A percentile compares a stretch with the other conserved stretches of the same genome.
These are phyloP conservation scores for Boletus pseudo-olivaceus DNA, from an alignment of 768 basidiomycete species.

Conservation along the genomic window DNA sequence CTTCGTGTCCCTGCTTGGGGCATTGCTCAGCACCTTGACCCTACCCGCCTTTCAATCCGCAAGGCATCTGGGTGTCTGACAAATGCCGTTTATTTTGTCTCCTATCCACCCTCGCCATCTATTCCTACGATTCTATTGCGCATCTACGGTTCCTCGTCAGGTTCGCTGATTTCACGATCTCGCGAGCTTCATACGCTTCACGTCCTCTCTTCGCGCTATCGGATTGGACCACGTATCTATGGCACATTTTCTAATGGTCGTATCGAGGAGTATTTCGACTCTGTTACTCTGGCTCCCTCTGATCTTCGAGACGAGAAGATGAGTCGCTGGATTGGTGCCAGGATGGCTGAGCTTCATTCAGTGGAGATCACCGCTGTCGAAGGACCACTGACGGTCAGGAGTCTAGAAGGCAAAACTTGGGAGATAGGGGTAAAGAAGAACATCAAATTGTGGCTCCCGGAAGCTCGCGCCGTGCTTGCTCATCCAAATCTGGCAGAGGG, in stretches of 20 bases:
- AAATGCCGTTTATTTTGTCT: slow-evolving; percentile 96
- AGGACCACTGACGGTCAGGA: slow-evolving; percentile 35
- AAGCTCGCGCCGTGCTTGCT: slow-evolving; percentile 71
- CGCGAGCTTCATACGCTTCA: slow-evolving; percentile 87
- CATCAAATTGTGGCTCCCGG: slow-evolving; percentile 64
- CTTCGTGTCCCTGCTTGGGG: slow-evolving; percentile 62
- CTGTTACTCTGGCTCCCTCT: slow-evolving; percentile 68
- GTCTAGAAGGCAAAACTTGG: slow-evolving; percentile 46
- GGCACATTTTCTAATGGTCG: slow-evolving; percentile 97
- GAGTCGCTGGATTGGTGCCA: slow-evolving; percentile 84
- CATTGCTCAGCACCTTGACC: slow-evolving; percentile 38
- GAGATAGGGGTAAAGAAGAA: slow-evolving; percentile 63
- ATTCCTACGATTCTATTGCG: slow-evolving; percentile 77
- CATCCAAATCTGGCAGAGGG: slow-evolving; percentile 48
- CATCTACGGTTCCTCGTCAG: slow-evolving; percentile 88
- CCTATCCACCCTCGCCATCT: slow-evolving; percentile 52
- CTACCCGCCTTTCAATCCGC: slow-evolving; percentile 54
- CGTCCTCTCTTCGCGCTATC: slow-evolving; percentile 81
- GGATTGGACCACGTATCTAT: slow-evolving; percentile 86
- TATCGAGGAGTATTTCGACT: slow-evolving; percentile 93
- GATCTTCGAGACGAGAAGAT: slow-evolving; percentile 76
- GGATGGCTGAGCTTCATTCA: slow-evolving; percentile 95
- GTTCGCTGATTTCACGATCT: slow-evolving; percentile 80
- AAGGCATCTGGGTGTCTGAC: slow-evolving; percentile 92
- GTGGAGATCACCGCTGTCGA: slow-evolving; percentile 78